These are phyloP conservation scores for Tolypocladium tundrense DNA, from an alignment of 2,329 filamentous ascomycete genomes.

Conservation along the genomic window DNA sequence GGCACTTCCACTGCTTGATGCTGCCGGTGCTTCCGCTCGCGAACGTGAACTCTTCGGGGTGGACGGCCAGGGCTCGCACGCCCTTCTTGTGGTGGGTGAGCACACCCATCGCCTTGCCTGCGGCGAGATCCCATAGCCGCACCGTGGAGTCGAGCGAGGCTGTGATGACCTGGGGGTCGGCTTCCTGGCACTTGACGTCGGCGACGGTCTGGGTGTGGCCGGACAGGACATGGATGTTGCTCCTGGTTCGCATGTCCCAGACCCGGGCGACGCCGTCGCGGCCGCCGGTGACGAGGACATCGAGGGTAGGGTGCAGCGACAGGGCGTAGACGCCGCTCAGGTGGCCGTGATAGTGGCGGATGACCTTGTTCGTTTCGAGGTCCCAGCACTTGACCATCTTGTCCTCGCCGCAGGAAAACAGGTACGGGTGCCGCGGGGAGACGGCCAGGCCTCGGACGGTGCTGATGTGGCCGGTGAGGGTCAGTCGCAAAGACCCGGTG, in stretches of 20 bases:
- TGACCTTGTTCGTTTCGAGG: constrained; percentile 98
- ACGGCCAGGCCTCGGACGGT: constrained; percentile 88
- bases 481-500: constrained; percentile 72
- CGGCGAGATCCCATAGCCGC: constrained; percentile 88
- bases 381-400: constrained; percentile 99
- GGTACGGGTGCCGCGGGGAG: constrained; percentile 85
- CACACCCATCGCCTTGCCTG: constrained; percentile 91
- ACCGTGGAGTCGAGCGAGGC: constrained; percentile 89
- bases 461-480: constrained; percentile 87
- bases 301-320: constrained; percentile 84
- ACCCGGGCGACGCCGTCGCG: constrained; percentile 90
- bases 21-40: constrained; percentile 82
- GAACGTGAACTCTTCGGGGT: constrained; percentile 91
- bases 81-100: constrained; percentile 98
- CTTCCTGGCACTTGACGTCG: constrained; percentile 86
- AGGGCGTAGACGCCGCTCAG: constrained; percentile 92
- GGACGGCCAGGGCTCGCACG: constrained; percentile 71
- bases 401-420: constrained; percentile 96
- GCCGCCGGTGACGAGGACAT: constrained; percentile 89
- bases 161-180: constrained; percentile 90
- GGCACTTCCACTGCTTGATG: constrained; percentile 99
- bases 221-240: constrained; percentile 85
- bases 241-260: constrained; percentile 96
- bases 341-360: constrained; percentile 94
- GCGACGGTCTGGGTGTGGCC: constrained; percentile 89